phyloP scores from a whole-genome alignment of 179 eudicot genomes.

The Pouteria campechiana region DNA sequence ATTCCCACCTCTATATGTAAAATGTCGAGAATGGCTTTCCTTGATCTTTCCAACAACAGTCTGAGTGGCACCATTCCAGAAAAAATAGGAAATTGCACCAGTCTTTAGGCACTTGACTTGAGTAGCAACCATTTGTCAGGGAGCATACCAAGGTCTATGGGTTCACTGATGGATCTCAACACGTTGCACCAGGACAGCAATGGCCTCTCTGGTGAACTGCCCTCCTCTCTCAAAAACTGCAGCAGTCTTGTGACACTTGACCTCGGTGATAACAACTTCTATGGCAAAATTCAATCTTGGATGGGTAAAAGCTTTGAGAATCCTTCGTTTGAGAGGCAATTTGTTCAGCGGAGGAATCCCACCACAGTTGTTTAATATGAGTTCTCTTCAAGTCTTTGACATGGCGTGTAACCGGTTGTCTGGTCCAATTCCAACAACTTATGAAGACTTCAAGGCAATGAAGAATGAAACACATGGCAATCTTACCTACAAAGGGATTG shows the following conservation, averaged over 20 bases:
- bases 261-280: slow-evolving; percentile 19
- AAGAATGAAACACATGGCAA: slow-evolving; percentile 4
- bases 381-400: slow-evolving; percentile 14
- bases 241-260: slow-evolving; percentile 12
- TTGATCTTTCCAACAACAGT: slow-evolving; percentile 28
- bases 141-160: slow-evolving; percentile 15
- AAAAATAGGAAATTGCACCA: background rate
- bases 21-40: background rate
- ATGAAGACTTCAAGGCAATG: background rate
- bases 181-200: slow-evolving; percentile 20
- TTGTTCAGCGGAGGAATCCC: slow-evolving; percentile 16
- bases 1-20: slow-evolving; percentile 16
- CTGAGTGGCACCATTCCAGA: slow-evolving; percentile 27
- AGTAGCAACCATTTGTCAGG: slow-evolving; percentile 25
- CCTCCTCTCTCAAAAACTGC: slow-evolving; percentile 13
- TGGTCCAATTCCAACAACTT: background rate
- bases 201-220: slow-evolving; percentile 21
- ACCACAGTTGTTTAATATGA: slow-evolving; percentile 5
- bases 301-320: slow-evolving; percentile 13
- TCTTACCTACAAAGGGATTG: too few relatives aligned
- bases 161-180: background rate
- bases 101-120: slow-evolving; percentile 9
- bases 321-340: slow-evolving; percentile 20
- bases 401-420: background rate
- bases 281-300: slow-evolving; percentile 24